These are phyloP conservation scores for Wickerhamia fluorescens DNA, from an alignment of 805 yeast species.

Conservation along the genomic window DNA sequence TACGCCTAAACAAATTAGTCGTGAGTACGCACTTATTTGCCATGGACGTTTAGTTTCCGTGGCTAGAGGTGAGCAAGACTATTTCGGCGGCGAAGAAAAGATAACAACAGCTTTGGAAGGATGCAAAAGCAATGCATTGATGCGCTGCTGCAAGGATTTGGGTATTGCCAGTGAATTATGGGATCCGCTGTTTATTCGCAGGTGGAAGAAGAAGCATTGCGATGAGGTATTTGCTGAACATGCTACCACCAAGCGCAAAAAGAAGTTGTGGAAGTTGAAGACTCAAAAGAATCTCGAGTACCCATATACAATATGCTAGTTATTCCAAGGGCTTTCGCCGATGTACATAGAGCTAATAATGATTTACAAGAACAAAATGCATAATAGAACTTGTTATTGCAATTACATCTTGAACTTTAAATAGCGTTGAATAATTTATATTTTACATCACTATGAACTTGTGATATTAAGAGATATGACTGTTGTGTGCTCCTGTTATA, in stretches of 20 bases:
- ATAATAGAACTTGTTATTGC: neutral
- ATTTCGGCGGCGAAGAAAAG: slow-evolving; percentile 72
- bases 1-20: slow-evolving; percentile 66
- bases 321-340: neutral
- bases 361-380: too few species aligned
- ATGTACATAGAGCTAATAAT: slow-evolving; percentile 1
- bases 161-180: slow-evolving; percentile 96
- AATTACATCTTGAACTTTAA: neutral
- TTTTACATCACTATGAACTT: too few species aligned
- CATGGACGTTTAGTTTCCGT: slow-evolving; percentile 84
- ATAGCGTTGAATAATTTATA: too few species aligned
- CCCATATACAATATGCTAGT: slow-evolving; percentile 52
- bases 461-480: too few species aligned
- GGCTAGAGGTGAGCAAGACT: slow-evolving; percentile 94
- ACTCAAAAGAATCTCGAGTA: slow-evolving; percentile 77
- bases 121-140: slow-evolving; percentile 90
- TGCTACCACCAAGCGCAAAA: slow-evolving; percentile 72
- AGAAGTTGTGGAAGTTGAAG: slow-evolving; percentile 83
- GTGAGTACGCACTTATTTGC: slow-evolving; percentile 86
- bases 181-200: slow-evolving; percentile 83
- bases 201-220: slow-evolving; percentile 43
- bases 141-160: slow-evolving; percentile 96
- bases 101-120: slow-evolving; percentile 96
- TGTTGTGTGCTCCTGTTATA: too few species aligned
- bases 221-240: slow-evolving; percentile 84